Conservation (phyloP, 306 rosid species). For the Medicago arabica region DNA sequence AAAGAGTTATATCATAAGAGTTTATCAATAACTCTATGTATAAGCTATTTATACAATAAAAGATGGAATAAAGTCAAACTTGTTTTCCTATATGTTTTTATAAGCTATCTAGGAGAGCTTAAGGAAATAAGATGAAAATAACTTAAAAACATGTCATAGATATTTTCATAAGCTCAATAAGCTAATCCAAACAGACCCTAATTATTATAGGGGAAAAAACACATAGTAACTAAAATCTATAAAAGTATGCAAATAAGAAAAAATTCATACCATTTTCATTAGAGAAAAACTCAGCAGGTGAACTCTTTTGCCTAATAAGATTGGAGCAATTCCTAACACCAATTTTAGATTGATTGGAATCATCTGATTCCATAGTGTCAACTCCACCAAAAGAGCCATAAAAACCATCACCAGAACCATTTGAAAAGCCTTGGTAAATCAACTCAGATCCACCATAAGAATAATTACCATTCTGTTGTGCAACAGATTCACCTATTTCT, state of each 20-base stretch:
- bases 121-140: no score
- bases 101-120: neutral
- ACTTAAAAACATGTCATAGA: neutral
- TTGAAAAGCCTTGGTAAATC: constrained; percentile 49
- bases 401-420: constrained; percentile 45
- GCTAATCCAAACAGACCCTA: neutral
- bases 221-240: neutral
- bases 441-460: constrained; percentile 50
- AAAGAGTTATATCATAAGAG: no score
- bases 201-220: neutral
- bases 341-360: constrained; percentile 46
- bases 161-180: neutral
- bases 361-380: constrained; percentile 41
- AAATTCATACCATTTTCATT: constrained; percentile 62
- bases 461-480: constrained; percentile 38
- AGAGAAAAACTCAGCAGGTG: constrained; percentile 71
- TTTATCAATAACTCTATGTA: no score
- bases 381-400: constrained; percentile 52
- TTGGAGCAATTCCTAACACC: constrained; percentile 54
- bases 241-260: neutral
- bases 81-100: neutral
- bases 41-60: no score
- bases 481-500: constrained; percentile 56
- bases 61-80: no score
- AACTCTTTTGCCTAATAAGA: constrained; percentile 70